These are phyloP conservation scores for Linanthus parryae DNA, from an alignment of 148 eudicot species.

Conservation along the genomic window DNA sequence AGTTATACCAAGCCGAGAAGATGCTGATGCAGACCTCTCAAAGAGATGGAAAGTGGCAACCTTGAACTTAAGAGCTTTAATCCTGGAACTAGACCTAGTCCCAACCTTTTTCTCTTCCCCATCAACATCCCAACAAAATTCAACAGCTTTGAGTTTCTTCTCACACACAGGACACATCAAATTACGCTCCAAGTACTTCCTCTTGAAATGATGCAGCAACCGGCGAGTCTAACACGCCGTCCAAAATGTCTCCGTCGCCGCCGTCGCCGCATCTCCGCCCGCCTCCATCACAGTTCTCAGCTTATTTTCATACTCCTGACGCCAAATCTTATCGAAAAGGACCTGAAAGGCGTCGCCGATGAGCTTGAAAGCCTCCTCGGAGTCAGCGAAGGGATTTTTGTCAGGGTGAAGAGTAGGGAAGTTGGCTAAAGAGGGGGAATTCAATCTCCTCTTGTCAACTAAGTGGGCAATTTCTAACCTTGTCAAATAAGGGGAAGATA, in stretches of 20 bases:
- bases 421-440: too few species aligned
- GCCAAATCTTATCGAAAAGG: constrained; percentile 41
- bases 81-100: constrained; percentile 28
- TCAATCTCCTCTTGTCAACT: too few species aligned
- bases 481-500: too few species aligned
- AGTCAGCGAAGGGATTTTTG: constrained; percentile 37
- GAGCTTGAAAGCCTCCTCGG: constrained; percentile 60
- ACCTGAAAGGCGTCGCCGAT: constrained; percentile 56
- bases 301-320: constrained; percentile 50
- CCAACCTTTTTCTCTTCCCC: too few species aligned
- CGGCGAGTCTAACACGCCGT: constrained; percentile 45
- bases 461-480: too few species aligned
- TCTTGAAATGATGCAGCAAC: constrained; percentile 50
- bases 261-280: too few species aligned
- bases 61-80: too few species aligned
- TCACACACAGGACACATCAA: constrained; percentile 65
- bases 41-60: too few species aligned
- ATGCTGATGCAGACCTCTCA: too few species aligned
- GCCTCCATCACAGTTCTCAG: constrained; percentile 47
- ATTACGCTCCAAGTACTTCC: constrained; percentile 59
- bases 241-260: constrained; percentile 32
- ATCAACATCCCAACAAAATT: constrained; percentile 18
- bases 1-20: too few species aligned
- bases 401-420: too few species aligned
- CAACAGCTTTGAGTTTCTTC: constrained; percentile 49